These are phyloP conservation scores for Vachellia pachyceras DNA, from an alignment of 306 rosid genomes.

Conservation along the genomic window DNA sequence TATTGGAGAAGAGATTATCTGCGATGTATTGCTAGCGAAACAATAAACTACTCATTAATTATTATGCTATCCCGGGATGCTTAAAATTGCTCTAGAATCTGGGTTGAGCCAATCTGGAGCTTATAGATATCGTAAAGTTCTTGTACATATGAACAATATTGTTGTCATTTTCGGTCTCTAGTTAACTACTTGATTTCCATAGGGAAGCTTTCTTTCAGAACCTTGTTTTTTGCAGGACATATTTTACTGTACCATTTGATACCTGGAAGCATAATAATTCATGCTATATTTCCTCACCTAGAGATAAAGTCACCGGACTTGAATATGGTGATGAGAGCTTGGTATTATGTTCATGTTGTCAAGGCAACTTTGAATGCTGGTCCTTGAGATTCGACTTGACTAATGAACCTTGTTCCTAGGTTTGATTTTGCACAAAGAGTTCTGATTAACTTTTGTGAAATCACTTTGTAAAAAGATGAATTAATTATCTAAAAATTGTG, in stretches of 20 bases:
- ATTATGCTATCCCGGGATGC: neutral
- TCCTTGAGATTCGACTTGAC: neutral
- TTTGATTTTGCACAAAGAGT: neutral
- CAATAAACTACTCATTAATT: neutral
- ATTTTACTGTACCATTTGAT: neutral
- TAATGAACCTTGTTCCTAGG: neutral
- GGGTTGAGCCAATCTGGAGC: constrained; percentile 19
- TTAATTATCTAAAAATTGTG: too few relatives aligned
- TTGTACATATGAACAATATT: neutral
- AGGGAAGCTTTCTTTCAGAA: neutral
- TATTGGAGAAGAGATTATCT: neutral
- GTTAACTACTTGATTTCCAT: neutral
- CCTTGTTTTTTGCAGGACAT: neutral
- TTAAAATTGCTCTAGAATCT: constrained; percentile 16
- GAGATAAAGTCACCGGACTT: neutral
- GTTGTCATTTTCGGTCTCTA: neutral
- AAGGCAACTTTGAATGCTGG: neutral
- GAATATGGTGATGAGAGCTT: neutral
- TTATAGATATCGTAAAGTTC: constrained; percentile 2
- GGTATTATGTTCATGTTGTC: neutral
- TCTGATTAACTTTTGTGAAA: too few relatives aligned
- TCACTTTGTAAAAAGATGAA: too few relatives aligned
- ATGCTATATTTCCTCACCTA: neutral
- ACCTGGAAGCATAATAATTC: neutral
- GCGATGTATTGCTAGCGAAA: neutral